Conservation (phyloP, 371 early-diverging fungal species). For the Mortierella sp. region DNA sequence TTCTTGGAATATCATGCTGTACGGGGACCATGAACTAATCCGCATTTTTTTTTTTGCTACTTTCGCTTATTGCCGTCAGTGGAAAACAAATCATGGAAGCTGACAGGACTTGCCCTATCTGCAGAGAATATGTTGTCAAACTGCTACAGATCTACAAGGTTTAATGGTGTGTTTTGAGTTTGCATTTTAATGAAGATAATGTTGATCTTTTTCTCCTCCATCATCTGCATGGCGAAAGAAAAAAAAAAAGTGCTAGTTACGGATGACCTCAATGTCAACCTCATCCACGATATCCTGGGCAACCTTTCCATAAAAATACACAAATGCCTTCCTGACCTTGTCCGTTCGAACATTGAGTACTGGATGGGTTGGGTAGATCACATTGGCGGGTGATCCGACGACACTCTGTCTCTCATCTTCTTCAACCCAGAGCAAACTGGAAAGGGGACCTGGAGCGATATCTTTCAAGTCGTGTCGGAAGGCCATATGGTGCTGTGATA, state of each 20-base stretch:
- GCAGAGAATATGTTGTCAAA: constrained; percentile 36
- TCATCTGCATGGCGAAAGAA: too few species aligned
- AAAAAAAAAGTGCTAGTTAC: constrained; percentile 2
- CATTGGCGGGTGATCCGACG: constrained; percentile 64
- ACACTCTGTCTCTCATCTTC: constrained; percentile 56
- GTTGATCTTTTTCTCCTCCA: too few species aligned
- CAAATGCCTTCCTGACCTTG: constrained; percentile 37
- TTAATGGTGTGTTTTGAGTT: too few species aligned
- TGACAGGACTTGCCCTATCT: constrained; percentile 37
- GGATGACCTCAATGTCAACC: constrained; percentile 47
- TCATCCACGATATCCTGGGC: constrained; percentile 47
- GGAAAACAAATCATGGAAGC: constrained; percentile 37
- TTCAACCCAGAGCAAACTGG: constrained; percentile 47
- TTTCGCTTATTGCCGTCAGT: constrained; percentile 1
- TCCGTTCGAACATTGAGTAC: constrained; percentile 49
- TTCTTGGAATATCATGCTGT: too few species aligned
- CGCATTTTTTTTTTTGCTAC: too few species aligned
- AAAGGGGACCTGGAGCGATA: constrained; percentile 44
- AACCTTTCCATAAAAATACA: constrained; percentile 44
- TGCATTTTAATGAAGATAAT: too few species aligned
- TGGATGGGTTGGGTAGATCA: constrained; percentile 60
- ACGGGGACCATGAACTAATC: too few species aligned
- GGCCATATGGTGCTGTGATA: constrained; percentile 62
- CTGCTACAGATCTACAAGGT: constrained; percentile 42
- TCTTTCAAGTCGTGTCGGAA: constrained; percentile 52